Evolutionary conservation across 768 basidiomycete species (phyloP), one percentile per base, ranked within the genome.

Genomic region (Collybia sp.): DNA sequence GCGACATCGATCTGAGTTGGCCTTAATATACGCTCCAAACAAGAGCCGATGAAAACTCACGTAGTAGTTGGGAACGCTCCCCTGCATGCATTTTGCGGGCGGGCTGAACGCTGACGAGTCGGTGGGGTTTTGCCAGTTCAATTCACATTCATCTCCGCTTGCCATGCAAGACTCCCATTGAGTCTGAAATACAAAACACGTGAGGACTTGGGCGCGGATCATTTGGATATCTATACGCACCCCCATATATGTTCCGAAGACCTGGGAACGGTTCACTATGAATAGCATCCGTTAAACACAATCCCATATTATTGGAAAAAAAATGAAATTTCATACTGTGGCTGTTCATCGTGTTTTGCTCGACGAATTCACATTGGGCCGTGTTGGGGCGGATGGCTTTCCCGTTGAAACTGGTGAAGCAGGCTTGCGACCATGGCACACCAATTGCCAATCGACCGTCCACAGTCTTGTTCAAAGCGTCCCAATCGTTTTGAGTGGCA

Each of bases 131-230:
- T 39, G 44, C 47, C 43, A 59, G 48, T 71, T 63, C 3, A 73
- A 58, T 30, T 69, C 48, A 45, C 73, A 73, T 30, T 62, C 54
- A 6, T 64, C 54, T 1, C 51, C 51, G 2, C 53, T 59, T 16
- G 50, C 37, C 50, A 71, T 67, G 43, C 73, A 75, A 1, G 67
- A 66, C 52, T 71, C 72, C 71, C 68, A 72, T 44, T 73, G 64
- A 1, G 58, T 54, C 12, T 53, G 41, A 25, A 25, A 25, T 8
- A 25, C 25, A 25, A 25, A 25, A 25, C 8, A 25, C 25, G 25
- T 25, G 8, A 25, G 25, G 25, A 8, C 25, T 25, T 25, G 4
- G 25, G 25, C 25, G 25, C 25, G 25, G 25, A 25, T 25, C 25
- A 25, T 3, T 25, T 25, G 25, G 25, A 25, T 25, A 25, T 4